Base-by-base conservation (phyloP, 2,329 filamentous ascomycete genomes). In the Ophiobolus disseminans region DNA sequence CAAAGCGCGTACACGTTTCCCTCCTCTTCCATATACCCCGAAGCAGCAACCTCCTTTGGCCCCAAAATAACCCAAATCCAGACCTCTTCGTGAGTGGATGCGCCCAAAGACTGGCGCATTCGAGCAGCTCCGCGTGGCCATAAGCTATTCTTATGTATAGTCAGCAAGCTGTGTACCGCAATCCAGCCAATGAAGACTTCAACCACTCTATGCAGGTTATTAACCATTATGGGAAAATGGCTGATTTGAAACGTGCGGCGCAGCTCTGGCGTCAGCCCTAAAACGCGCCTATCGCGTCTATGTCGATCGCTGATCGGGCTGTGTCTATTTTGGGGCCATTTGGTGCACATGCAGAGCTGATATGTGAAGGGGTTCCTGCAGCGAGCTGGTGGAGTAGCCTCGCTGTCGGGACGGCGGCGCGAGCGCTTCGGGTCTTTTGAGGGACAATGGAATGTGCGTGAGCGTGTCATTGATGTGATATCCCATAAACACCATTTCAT, bases 241-340 rank as follows among this genome's bases (percentile, higher is more conserved):
- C 50, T 60, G 52, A 56, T 45, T 19, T 48, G 31, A 41, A 40
- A 32, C n/a, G 26, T 41, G 47, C 48, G 54, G 48, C 56, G 55
- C 50, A 58, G 50, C 43, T 37, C 34, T 45, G 37, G 45, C 44
- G 62, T 63, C 64, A 67, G 64, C 62, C 61, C 60, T 66, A 65
- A 25, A 20, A 21, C 57, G 63, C 65, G 65, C 45, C 55, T 66
- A 48, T 64, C 60, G 65, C 65, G 64, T 46, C 54, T 68, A 55
- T 42, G 44, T 30, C 43, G 43, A 50, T 48, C 17, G 31, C n/a
- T n/a, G 45, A 51, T 48, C 44, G 31, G 31, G 46, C 38, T 49
- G 48, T 48, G 48, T 22, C 63, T 68, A 68, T 68, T 66, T 68
- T 63, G 63, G 57, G 53, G 50, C 30, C 48, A 19, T 31, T 22